These are phyloP conservation scores for Cyberlindnera veronae DNA, from an alignment of 805 yeast genomes.

Conservation along the genomic window DNA sequence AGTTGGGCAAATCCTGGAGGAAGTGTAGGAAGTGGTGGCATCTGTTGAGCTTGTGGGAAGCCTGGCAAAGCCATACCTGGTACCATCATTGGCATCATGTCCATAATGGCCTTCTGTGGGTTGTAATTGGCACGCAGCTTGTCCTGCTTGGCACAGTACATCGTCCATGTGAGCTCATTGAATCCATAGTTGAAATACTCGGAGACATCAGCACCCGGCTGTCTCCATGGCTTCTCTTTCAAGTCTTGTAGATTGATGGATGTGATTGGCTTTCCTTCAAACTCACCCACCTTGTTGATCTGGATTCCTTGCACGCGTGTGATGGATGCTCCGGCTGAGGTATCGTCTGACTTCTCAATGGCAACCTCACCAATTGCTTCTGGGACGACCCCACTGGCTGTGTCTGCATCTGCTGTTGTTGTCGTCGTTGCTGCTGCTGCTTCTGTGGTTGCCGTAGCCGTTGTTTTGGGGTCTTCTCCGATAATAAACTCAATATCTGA, in stretches of 20 bases:
- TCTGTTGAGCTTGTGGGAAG: slow-evolving; percentile 29
- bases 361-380: slow-evolving; percentile 34
- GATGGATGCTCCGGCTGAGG: slow-evolving; percentile 32
- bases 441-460: slow-evolving; percentile 21
- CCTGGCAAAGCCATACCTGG: slow-evolving; percentile 31
- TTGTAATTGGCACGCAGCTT: slow-evolving; percentile 74
- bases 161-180: slow-evolving; percentile 94
- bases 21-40: slow-evolving; percentile 31
- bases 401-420: slow-evolving; percentile 28
- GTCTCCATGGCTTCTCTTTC: slow-evolving; percentile 97
- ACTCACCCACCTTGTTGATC: slow-evolving; percentile 67
- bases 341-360: slow-evolving; percentile 28
- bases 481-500: slow-evolving; percentile 85
- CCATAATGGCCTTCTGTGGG: slow-evolving; percentile 74
- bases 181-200: slow-evolving; percentile 97
- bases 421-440: slow-evolving; percentile 22
- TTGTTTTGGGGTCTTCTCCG: slow-evolving; percentile 35
- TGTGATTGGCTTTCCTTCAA: slow-evolving; percentile 80
- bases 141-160: slow-evolving; percentile 87
- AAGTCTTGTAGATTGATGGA: slow-evolving; percentile 74
- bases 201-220: slow-evolving; percentile 91
- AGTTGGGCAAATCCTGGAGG: slow-evolving; percentile 17
- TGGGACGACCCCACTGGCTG: slow-evolving; percentile 20
- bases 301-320: slow-evolving; percentile 49
- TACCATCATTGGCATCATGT: slow-evolving; percentile 45